phyloP scores from a whole-genome alignment of 192 early-diverging fungal species.

The Gaertneriomyces semiglobifer region DNA sequence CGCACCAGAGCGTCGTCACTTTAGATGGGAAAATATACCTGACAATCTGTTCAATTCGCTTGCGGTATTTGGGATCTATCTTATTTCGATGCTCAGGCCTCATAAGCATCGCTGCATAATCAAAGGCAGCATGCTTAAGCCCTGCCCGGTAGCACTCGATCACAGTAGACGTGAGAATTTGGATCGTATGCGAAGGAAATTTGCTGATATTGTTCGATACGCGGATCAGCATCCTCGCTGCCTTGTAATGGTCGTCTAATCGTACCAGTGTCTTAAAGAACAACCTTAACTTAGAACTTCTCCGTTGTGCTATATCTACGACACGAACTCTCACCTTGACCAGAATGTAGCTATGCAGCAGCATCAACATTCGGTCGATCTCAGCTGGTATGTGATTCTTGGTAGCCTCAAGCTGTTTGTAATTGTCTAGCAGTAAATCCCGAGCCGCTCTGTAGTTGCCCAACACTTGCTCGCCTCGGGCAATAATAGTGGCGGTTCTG shows the following conservation, averaged over 20 bases:
- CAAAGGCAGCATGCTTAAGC: conserved; percentile 49
- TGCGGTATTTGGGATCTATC: conserved; percentile 56
- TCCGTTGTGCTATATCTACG: neutral
- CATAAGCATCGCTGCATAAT: conserved; percentile 58
- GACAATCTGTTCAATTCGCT: conserved; percentile 56
- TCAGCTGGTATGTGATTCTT: conserved; percentile 49
- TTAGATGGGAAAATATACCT: conserved; percentile 33
- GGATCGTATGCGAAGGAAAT: conserved; percentile 54
- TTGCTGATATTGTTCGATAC: conserved; percentile 54
- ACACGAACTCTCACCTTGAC: conserved; percentile 45
- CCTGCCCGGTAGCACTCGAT: conserved; percentile 56
- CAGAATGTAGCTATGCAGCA: conserved; percentile 59
- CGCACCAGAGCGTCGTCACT: neutral
- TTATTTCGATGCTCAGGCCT: conserved; percentile 55
- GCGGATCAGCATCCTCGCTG: conserved; percentile 54
- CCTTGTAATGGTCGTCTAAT: conserved; percentile 47
- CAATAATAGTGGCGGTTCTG: conserved; percentile 56
- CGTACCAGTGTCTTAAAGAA: conserved; percentile 40
- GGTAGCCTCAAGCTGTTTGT: conserved; percentile 38
- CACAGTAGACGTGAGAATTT: conserved; percentile 61
- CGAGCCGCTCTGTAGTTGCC: conserved; percentile 55
- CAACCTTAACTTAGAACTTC: neutral
- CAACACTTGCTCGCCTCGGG: conserved; percentile 53
- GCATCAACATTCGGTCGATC: conserved; percentile 54
- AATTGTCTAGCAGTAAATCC: conserved; percentile 54